Evolutionary conservation across 2,329 filamentous ascomycete genomes (phyloP).

Genomic region (Stemphylium beticola): DNA sequence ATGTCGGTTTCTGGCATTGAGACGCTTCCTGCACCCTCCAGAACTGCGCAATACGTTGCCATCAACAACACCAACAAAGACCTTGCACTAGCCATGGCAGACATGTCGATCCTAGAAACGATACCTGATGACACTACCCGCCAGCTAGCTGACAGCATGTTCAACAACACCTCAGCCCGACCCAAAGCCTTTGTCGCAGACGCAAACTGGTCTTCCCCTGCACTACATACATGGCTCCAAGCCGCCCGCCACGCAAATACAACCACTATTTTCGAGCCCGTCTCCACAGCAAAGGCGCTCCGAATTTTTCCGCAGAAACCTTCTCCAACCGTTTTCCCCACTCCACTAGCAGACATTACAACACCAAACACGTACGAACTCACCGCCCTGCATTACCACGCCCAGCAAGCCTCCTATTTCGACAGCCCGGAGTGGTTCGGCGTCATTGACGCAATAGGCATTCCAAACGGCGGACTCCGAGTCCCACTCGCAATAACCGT

Average conservation of each 20-base stretch:
- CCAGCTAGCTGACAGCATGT: slow-evolving; percentile 21
- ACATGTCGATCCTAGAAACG: slow-evolving; percentile 81
- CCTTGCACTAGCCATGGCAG: slow-evolving; percentile 90
- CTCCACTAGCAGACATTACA: slow-evolving; percentile 71
- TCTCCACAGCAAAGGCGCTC: slow-evolving; percentile 79
- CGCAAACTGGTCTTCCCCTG: slow-evolving; percentile 77
- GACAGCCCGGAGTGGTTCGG: slow-evolving; percentile 77
- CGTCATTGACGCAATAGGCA: slow-evolving; percentile 78
- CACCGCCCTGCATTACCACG: slow-evolving; percentile 75
- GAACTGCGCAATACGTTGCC: slow-evolving; percentile 90
- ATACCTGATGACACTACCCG: slow-evolving; percentile 35
- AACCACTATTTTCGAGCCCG: slow-evolving; percentile 81
- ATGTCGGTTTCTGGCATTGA: slow-evolving; percentile 70
- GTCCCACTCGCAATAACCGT: slow-evolving; percentile 75
- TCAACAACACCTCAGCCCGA: slow-evolving; percentile 34
- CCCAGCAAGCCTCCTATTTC: slow-evolving; percentile 70
- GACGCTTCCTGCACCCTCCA: slow-evolving; percentile 52
- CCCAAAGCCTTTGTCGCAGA: slow-evolving; percentile 84
- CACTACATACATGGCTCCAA: slow-evolving; percentile 73
- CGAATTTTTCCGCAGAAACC: slow-evolving; percentile 72
- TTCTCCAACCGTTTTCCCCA: slow-evolving; percentile 64
- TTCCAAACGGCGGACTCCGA: slow-evolving; percentile 71
- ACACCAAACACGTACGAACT: slow-evolving; percentile 88
- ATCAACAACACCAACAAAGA: slow-evolving; percentile 85
- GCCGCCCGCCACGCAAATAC: slow-evolving; percentile 52